Evolutionary conservation across 192 early-diverging fungal species (phyloP), one percentile per base, ranked within the genome.

Genomic region (Entomortierella chlamydospora): DNA sequence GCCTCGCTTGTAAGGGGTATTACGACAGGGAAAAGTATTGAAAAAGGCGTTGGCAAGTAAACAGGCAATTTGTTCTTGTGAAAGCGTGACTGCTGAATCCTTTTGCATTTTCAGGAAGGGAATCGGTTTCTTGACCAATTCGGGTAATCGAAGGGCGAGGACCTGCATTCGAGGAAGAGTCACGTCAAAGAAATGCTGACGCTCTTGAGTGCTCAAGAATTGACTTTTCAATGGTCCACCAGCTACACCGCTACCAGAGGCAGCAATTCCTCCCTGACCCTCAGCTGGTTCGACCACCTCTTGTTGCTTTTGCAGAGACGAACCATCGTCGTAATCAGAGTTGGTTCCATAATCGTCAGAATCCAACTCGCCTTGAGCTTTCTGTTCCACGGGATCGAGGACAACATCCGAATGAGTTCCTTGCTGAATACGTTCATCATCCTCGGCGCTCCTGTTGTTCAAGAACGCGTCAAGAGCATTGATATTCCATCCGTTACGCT

Each of bases 41-140:
- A 79, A 79, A 57, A 79, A 79, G 41, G 68, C 68, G 53, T 79
- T 79, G 60, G 76, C 67, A 29, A 61, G 59, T 13, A 79, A 39
- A 34, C 76, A 79, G 17, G 76, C 76, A 34, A 79, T 79, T 57
- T 79, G 76, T 52, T 79, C 76, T 62, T 79, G 76, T 4, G 67
- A 70, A 4, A 79, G 54, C 29, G 76, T 79, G 53, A 79, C 49
- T 1, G 74, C 74, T 34, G 74, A 69, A 47, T 78, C 74, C 20
- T 78, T 42, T 30, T 78, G 74, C 54, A 59, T 60, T 49, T 54
- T 78, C 39, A 78, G 49, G 49, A 70, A 78, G 4, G 74, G 74
- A 25, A 78, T 78, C 0, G 66, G 66, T 41, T 78, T 64, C 49
- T 34, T 41, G 39, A 78, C 41, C 37, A 78, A 39, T 30, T 78